phyloP scores from a whole-genome alignment of 2,329 filamentous ascomycete species.

The Fusarium cicatricum region DNA sequence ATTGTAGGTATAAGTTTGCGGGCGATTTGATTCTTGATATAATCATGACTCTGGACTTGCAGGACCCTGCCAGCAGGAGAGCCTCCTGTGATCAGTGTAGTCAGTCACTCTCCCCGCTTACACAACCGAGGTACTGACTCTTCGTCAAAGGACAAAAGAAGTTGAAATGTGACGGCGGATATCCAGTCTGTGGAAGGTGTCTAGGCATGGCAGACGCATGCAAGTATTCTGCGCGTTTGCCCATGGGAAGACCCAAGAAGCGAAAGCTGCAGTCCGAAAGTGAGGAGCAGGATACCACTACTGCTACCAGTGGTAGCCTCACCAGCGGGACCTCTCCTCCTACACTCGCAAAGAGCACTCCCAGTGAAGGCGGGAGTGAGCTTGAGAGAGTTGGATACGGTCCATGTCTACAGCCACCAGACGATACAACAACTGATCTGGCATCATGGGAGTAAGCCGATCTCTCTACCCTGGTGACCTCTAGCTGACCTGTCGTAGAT shows the following conservation, averaged over 20 bases:
- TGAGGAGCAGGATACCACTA: constrained; percentile 12
- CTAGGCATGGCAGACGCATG: constrained; percentile 19
- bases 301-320: background rate
- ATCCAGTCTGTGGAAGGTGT: constrained; percentile 36
- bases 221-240: constrained; percentile 36
- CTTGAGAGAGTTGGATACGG: constrained; percentile 16
- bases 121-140: constrained; percentile 14
- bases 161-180: constrained; percentile 39
- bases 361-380: constrained; percentile 18
- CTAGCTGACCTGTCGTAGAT: constrained; percentile 23
- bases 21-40: background rate
- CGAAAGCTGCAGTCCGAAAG: constrained; percentile 24
- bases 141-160: constrained; percentile 39
- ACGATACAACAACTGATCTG: constrained; percentile 10
- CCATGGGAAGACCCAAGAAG: constrained; percentile 41
- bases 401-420: constrained; percentile 18
- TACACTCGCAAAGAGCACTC: constrained; percentile 10
- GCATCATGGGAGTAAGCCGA: constrained; percentile 25
- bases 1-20: background rate
- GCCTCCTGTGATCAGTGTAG: constrained; percentile 42
- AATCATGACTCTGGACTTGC: constrained; percentile 17
- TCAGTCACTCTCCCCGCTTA: constrained; percentile 13
- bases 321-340: constrained; percentile 15
- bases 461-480: background rate
- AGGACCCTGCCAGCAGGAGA: constrained; percentile 32